Conservation (phyloP, 2,329 filamentous ascomycete genomes). For the Fusarium sp. region DNA sequence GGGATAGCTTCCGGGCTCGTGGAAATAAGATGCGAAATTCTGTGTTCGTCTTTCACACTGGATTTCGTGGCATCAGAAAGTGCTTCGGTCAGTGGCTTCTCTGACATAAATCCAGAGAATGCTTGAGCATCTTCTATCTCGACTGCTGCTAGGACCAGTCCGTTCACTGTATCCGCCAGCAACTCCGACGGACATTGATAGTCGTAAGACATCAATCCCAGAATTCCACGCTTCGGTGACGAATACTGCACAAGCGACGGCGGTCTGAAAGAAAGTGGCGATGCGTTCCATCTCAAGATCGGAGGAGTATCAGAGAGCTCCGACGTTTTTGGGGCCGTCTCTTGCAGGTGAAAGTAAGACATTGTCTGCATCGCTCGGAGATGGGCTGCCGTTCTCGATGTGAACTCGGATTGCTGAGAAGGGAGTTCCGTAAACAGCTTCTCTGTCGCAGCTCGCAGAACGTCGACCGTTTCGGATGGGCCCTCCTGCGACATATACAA, state of each 20-base stretch:
- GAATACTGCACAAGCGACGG: slow-evolving; percentile 75
- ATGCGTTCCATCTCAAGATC: slow-evolving; percentile 61
- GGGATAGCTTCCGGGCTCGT: slow-evolving; percentile 67
- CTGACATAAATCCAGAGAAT: slow-evolving; percentile 54
- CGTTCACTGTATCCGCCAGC: slow-evolving; percentile 75
- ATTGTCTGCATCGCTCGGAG: slow-evolving; percentile 81
- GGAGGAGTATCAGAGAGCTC: slow-evolving; percentile 4
- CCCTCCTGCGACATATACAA: slow-evolving; percentile 78
- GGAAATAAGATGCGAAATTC: slow-evolving; percentile 15
- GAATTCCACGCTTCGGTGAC: slow-evolving; percentile 64
- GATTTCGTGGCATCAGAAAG: slow-evolving; percentile 38
- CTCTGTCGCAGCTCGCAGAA: slow-evolving; percentile 60
- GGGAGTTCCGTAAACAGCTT: slow-evolving; percentile 65
- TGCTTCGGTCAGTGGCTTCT: slow-evolving; percentile 1
- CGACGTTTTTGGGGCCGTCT: slow-evolving; percentile 34
- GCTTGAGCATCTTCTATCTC: slow-evolving; percentile 67
- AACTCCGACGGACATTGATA: slow-evolving; percentile 70
- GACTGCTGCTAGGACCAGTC: slow-evolving; percentile 76
- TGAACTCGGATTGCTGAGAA: slow-evolving; percentile 68
- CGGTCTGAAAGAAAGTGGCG: slow-evolving; percentile 66
- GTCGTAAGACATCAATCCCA: slow-evolving; percentile 77
- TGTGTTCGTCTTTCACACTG: not conserved
- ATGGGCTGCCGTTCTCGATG: slow-evolving; percentile 72
- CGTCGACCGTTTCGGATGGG: slow-evolving; percentile 67
- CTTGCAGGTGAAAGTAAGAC: slow-evolving; percentile 76